Base-by-base conservation (phyloP, 2,329 filamentous ascomycete genomes). In the Pezicula rhizophila region DNA sequence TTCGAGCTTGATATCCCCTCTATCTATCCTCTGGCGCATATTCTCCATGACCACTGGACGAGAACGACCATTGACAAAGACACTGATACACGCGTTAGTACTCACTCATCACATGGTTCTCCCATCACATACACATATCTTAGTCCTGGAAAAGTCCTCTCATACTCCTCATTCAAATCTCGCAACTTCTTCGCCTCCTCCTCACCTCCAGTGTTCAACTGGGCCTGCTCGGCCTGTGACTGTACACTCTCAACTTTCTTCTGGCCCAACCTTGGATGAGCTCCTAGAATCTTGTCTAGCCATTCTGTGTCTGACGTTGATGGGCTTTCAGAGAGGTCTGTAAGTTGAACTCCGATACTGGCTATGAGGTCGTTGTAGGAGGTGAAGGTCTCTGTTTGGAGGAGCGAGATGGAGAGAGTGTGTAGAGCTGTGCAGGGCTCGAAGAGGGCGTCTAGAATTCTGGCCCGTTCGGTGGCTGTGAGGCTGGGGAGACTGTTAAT, bases 51-150 rank as follows among this genome's bases (percentile, higher is more conserved):
- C 85, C 52, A 80, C 78, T 2, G 78, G 75, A 49, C 89, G 75
- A 37, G 79, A 76, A 42, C 91, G 78, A 1, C 89, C 89, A 64
- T 95, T 91, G 48, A 96, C 92, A 65, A 96, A 96, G 15, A 92
- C 87, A 39, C 78, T 82, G 54, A 11, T 20, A 40, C 17, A n/a
- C 8, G 40, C 10, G 49, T 62, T 44, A 61, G 55, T 50, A 48
- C 34, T 14, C 15, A 17, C 17, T 44, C 25, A 17, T n/a, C n/a
- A 46, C 12, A 40, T 37, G 28, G 17, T 23, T 7, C 11, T 26
- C n/a, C 4, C 14, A 15, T 18, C 15, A 34, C 57, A 39, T 69
- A 79, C 62, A 96, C 89, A 72, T 95, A 96, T 68, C 85, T 77
- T 63, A 96, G 66, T 0, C 91, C 89, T 0, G 89, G 89, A 66